A percentile compares a stretch with the other conserved stretches of the same genome.
phyloP scores from a whole-genome alignment of 2,329 filamentous ascomycete genomes.

The Diaporthe ilicicola region DNA sequence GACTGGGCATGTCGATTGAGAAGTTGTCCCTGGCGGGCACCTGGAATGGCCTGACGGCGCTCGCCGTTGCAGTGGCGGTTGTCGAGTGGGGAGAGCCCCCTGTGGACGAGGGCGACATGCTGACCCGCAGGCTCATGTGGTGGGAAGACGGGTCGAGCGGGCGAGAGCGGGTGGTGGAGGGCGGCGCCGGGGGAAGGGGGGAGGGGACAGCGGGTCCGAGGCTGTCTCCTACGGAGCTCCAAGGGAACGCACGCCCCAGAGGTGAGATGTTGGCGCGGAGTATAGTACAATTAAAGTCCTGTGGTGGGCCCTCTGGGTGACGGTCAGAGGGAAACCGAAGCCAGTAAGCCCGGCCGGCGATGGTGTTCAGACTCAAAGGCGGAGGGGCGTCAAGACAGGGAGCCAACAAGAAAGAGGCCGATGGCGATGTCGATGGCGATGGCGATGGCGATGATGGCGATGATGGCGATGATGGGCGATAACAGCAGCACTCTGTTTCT shows the following conservation, averaged over 20 bases:
- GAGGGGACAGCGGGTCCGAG: conserved; percentile 34
- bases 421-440: neutral
- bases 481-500: neutral
- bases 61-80: conserved; percentile 45
- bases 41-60: conserved; percentile 52
- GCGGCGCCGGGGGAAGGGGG: conserved; percentile 6
- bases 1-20: conserved; percentile 56
- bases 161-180: too few species aligned
- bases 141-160: conserved; percentile 39
- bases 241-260: neutral
- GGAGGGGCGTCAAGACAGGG: neutral
- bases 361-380: neutral
- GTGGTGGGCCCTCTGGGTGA: neutral
- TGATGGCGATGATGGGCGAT: neutral
- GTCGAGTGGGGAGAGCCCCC: conserved; percentile 60
- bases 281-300: neutral
- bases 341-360: conserved; percentile 21
- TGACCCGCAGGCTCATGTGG: conserved; percentile 7
- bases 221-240: neutral
- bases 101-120: conserved; percentile 63
- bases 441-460: neutral
- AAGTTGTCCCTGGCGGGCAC: conserved; percentile 57
- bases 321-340: neutral
- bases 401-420: neutral
- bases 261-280: neutral